phyloP scores from a whole-genome alignment of 805 yeast species.

The Starmerella asiatica region DNA sequence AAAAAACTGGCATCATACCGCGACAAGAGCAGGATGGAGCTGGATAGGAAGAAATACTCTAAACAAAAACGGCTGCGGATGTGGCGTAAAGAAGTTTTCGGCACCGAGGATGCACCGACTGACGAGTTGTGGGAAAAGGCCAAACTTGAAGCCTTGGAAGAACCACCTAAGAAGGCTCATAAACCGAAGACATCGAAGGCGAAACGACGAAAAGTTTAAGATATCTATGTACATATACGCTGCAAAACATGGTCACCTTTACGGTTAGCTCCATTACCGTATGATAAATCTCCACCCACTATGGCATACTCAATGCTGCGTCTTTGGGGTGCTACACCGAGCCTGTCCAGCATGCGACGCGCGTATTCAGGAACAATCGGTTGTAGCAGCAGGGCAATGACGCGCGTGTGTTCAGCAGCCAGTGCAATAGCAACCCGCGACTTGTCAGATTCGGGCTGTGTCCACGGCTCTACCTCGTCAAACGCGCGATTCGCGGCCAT shows the following conservation, averaged over 20 bases:
- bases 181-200: constrained; percentile 2
- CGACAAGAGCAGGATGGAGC: constrained; percentile 51
- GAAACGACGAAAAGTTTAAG: constrained; percentile 1
- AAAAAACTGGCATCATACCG: constrained; percentile 92
- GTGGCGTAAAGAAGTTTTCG: constrained; percentile 80
- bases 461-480: constrained; percentile 70
- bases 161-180: constrained; percentile 1
- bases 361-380: constrained; percentile 66
- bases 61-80: constrained; percentile 72
- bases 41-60: constrained; percentile 71
- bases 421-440: constrained; percentile 36
- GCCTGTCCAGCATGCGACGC: constrained; percentile 41
- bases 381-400: constrained; percentile 49
- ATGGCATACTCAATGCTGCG: constrained; percentile 35
- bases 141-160: constrained; percentile 11
- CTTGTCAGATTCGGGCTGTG: constrained; percentile 24
- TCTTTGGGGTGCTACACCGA: constrained; percentile 37
- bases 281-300: constrained; percentile 45
- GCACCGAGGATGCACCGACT: constrained; percentile 36
- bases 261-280: constrained; percentile 46
- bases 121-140: constrained; percentile 23
- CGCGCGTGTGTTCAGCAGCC: constrained; percentile 59
- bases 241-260: constrained; percentile 30
- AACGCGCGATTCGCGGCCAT: constrained; percentile 47
- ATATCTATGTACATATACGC: constrained; percentile 10